Evolutionary conservation across 345 rosid species (phyloP).

Genomic region (Syzygium aqueum): DNA sequence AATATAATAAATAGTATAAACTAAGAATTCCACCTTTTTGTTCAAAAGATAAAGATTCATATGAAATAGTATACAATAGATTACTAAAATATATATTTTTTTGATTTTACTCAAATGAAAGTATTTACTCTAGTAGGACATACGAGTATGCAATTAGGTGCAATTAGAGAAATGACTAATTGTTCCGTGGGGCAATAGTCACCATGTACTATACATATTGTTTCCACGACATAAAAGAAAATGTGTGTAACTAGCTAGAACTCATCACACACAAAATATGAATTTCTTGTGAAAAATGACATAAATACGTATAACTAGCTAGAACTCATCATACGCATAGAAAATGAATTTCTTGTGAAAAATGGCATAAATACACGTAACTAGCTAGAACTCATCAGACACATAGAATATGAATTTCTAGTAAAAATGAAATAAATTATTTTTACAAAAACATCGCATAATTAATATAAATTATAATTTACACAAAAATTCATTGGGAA

Average conservation of each 20-base stretch:
- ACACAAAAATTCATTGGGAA: not conserved
- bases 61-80: too few species aligned
- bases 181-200: too few species aligned
- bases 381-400: not conserved
- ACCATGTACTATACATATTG: too few species aligned
- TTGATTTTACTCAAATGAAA: not conserved
- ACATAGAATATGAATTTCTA: not conserved
- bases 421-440: not conserved
- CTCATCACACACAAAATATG: not conserved
- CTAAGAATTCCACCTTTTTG: too few species aligned
- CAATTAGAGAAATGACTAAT: too few species aligned
- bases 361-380: not conserved
- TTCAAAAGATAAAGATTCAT: too few species aligned
- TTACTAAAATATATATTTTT: not conserved
- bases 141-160: too few species aligned
- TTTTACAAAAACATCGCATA: not conserved
- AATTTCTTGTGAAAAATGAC: not conserved
- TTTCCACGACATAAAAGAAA: too few species aligned
- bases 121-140: not conserved
- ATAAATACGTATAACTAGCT: not conserved
- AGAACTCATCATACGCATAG: not conserved
- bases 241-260: not conserved
- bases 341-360: not conserved
- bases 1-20: too few species aligned
- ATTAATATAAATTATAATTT: not conserved